Evolutionary conservation across 1,284 basidiomycete species (phyloP).

Genomic region (Boletus semigastroideus): DNA sequence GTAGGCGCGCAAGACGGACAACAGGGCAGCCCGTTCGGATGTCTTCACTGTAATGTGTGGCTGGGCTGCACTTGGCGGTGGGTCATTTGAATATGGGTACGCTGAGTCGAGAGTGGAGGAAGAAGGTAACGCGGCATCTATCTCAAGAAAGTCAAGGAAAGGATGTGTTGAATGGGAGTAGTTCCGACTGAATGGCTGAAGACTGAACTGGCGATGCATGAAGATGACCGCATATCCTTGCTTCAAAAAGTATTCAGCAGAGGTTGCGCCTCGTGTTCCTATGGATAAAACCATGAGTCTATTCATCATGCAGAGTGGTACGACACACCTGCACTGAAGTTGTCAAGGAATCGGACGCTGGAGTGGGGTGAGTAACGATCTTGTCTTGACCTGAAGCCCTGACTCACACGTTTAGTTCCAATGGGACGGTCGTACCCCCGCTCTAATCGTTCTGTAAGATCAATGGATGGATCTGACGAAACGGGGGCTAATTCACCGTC

Average conservation of each 20-base stretch:
- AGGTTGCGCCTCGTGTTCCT: conserved; percentile 96
- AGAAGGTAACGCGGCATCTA: conserved; percentile 44
- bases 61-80: conserved; percentile 21
- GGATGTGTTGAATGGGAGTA: conserved; percentile 98
- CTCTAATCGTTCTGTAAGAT: conserved; percentile 53
- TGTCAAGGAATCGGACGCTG: conserved; percentile 97
- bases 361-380: conserved; percentile 26
- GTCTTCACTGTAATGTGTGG: conserved; percentile 65
- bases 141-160: conserved; percentile 93
- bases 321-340: conserved; percentile 90
- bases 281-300: neutral
- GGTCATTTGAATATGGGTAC: conserved; percentile 19
- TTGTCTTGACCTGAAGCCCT: conserved; percentile 5
- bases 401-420: conserved; percentile 95
- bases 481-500: conserved; percentile 62
- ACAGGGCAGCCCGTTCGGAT: conserved; percentile 63
- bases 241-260: conserved; percentile 95
- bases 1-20: conserved; percentile 79
- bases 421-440: conserved; percentile 92
- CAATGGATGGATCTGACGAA: conserved; percentile 8
- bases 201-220: conserved; percentile 95
- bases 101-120: conserved; percentile 19
- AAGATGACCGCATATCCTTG: conserved; percentile 97
- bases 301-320: neutral
- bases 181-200: conserved; percentile 95